phyloP scores from a whole-genome alignment of 805 yeast genomes.

The Blastobotrys peoriensis region DNA sequence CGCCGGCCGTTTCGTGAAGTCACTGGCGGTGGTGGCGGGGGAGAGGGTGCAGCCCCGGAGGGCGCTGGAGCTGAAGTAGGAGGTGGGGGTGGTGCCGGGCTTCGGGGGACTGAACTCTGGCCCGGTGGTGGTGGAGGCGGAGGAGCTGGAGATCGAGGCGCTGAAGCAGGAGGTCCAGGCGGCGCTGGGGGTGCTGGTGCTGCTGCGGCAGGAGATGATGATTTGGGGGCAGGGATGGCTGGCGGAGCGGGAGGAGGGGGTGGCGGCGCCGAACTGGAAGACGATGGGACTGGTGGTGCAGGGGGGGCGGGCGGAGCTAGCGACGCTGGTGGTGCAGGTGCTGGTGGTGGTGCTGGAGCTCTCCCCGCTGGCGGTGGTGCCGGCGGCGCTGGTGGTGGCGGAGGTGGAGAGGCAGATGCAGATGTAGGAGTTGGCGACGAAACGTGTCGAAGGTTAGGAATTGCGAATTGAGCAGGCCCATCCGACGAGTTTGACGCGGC shows the following conservation, averaged over 20 bases:
- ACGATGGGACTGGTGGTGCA: conserved; percentile 15
- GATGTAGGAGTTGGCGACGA: conserved; percentile 16
- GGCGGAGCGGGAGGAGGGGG: conserved; percentile 12
- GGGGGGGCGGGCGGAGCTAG: conserved; percentile 27
- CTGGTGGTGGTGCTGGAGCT: conserved; percentile 6
- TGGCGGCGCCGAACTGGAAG: conserved; percentile 8
- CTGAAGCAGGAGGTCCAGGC: conserved; percentile 21
- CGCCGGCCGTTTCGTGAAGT: conserved; percentile 17
- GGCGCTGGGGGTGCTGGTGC: conserved; percentile 19
- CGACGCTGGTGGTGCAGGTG: conserved; percentile 14
- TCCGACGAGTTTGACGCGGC: neutral
- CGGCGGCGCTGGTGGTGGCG: conserved; percentile 15
- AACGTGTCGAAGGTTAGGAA: conserved; percentile 12
- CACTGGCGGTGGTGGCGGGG: conserved; percentile 19
- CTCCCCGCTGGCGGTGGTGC: conserved; percentile 7
- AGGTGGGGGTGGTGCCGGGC: conserved; percentile 18
- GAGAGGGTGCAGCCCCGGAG: conserved; percentile 21
- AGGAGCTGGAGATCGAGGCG: conserved; percentile 8
- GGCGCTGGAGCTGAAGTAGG: conserved; percentile 23
- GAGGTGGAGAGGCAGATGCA: conserved; percentile 18
- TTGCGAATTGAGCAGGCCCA: conserved; percentile 1
- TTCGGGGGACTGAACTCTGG: conserved; percentile 5
- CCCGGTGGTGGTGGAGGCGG: conserved; percentile 10
- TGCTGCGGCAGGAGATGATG: conserved; percentile 24
- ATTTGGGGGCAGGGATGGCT: conserved; percentile 22